Evolutionary conservation across 208 protist genomes (phyloP).

Genomic region (Acanthamoeba royreba): DNA sequence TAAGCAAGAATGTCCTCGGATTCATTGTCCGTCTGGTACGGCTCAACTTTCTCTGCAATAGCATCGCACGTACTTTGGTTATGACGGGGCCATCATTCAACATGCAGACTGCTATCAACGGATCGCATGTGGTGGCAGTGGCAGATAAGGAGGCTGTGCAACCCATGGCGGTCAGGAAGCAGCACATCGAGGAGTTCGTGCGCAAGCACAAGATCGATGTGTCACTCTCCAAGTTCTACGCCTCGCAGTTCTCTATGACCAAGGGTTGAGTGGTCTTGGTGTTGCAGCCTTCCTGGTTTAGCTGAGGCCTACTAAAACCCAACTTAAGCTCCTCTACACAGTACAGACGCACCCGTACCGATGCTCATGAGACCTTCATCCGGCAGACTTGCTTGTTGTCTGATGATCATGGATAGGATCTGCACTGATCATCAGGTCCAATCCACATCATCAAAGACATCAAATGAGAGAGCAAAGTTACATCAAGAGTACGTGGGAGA

Average conservation of each 20-base stretch:
- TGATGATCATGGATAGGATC: too few relatives aligned
- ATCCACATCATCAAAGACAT: too few relatives aligned
- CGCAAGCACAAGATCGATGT: constrained; percentile 40
- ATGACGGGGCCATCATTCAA: neutral
- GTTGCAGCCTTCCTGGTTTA: too few relatives aligned
- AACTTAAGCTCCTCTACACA: too few relatives aligned
- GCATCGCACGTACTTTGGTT: neutral
- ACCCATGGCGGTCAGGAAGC: neutral
- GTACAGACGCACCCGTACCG: too few relatives aligned
- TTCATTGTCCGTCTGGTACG: neutral
- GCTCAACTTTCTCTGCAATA: neutral
- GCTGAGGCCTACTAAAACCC: too few relatives aligned
- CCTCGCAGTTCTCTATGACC: constrained; percentile 19
- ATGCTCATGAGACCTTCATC: too few relatives aligned
- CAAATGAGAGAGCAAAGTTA: too few relatives aligned
- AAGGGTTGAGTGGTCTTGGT: too few relatives aligned
- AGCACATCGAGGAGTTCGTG: constrained; percentile 2
- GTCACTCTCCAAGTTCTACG: constrained; percentile 38
- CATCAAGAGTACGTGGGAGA: too few relatives aligned
- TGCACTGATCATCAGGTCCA: too few relatives aligned
- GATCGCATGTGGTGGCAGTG: neutral
- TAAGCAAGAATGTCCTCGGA: constrained; percentile 30
- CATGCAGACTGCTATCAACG: neutral
- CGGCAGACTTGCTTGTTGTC: too few relatives aligned
- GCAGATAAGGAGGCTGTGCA: neutral